Percentiles rank a stretch among this genome's conserved stretches.
phyloP scores from a whole-genome alignment of 1,284 basidiomycete species.

The Melanopsichium pennsylvanicum region DNA sequence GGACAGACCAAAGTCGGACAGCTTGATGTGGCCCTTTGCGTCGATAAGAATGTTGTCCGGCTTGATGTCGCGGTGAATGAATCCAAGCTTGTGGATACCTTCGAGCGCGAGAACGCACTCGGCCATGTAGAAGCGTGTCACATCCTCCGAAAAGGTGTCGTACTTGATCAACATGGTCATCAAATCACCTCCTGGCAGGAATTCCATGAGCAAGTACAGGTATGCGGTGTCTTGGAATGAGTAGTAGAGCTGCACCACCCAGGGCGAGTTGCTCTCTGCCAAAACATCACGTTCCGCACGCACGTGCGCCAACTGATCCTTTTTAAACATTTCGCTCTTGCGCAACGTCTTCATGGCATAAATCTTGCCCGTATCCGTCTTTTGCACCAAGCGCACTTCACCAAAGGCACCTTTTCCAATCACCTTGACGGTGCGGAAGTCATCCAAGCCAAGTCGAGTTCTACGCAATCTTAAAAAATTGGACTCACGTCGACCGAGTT shows the following conservation, averaged over 20 bases:
- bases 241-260: constrained; percentile 98
- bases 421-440: constrained; percentile 97
- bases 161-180: constrained; percentile 99
- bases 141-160: constrained; percentile 97
- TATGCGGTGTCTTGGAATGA: constrained; percentile 97
- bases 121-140: constrained; percentile 98
- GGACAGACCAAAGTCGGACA: constrained; percentile 94
- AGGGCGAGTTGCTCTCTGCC: constrained; percentile 95
- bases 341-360: constrained; percentile 99
- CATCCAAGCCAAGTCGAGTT: constrained; percentile 88
- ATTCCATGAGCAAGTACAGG: constrained; percentile 98
- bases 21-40: constrained; percentile 87
- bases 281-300: constrained; percentile 97
- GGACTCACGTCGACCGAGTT: constrained; percentile 84
- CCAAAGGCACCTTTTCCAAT: constrained; percentile 99
- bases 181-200: constrained; percentile 94
- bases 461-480: constrained; percentile 83
- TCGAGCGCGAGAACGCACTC: constrained; percentile 98
- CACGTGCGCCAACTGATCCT: constrained; percentile 96
- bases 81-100: constrained; percentile 97
- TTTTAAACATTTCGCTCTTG: constrained; percentile 99
- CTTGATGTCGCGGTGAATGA: constrained; percentile 95
- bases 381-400: constrained; percentile 95
- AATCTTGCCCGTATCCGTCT: constrained; percentile 95
- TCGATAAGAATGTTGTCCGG: constrained; percentile 98